Evolutionary conservation across 345 rosid species (phyloP), one percentile per base, ranked within the genome.

Genomic region (Euphorbia lathyris): DNA sequence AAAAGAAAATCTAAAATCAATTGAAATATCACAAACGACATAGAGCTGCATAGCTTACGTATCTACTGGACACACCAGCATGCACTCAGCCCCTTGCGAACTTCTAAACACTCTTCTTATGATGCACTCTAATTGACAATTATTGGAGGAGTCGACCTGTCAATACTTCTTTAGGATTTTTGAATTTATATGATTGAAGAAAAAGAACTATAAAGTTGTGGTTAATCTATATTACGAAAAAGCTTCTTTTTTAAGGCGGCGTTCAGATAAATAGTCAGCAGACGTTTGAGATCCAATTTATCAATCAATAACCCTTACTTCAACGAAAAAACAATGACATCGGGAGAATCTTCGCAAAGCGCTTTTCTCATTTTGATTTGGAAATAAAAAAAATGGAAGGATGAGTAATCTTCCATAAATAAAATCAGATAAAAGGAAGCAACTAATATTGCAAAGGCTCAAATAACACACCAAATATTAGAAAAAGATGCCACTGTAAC

Each of bases 51-150:
- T 43, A 9, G 81, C 89, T 84, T 79, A 93, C 98, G 86, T 87
- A 84, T 93, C 97, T 13, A 86, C 90, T 27, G 98, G 97, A 78
- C 91, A 90, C 59, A 93, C 85, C 76, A 93, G 84, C 97, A 93
- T 84, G 80, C 98, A 93, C 27, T 90, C 94, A 74, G 86, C 87
- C 66, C 96, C 97, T 42, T 62, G 71, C 32, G 94, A 85, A 81
- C 97, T 90, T 64, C 83, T 82, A 70, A 93, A 89, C 4, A 91
- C 81, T 82, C 98, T 86, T 85, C 96, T 87, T 82, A 91, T 83
- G 0, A 89, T 87, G 72, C 98, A 93, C 69, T 89, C 98, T 71
- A 93, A 81, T 58, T 88, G 92, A 7, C 75, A 74, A 73, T 85
- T 84, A 80, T 86, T 91, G 30, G 85, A 75, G 71, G 90, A 69